phyloP scores from a whole-genome alignment of 192 early-diverging fungal genomes.

The Backusella psychrophila region DNA sequence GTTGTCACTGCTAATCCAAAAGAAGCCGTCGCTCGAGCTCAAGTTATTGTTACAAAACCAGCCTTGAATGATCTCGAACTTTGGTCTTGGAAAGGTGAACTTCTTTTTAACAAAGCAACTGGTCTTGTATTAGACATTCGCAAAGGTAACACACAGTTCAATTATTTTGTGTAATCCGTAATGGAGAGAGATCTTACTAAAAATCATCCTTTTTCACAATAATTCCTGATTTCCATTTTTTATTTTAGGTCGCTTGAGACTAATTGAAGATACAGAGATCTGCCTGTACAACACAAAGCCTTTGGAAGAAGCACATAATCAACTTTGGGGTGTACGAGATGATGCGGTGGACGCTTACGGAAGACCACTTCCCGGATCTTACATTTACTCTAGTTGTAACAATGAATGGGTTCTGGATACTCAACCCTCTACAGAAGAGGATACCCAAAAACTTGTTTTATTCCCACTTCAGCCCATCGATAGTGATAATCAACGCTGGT shows the following conservation, averaged over 20 bases:
- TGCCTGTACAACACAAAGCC: conserved; percentile 28
- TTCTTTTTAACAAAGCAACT: conserved; percentile 28
- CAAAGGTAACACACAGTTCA: conserved; percentile 26
- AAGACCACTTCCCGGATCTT: conserved; percentile 18
- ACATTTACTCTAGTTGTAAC: conserved; percentile 24
- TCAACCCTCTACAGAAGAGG: neutral
- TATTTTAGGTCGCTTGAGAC: conserved; percentile 34
- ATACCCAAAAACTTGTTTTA: conserved; percentile 22
- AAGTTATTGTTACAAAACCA: conserved; percentile 18
- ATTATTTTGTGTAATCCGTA: neutral
- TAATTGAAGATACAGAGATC: conserved; percentile 43
- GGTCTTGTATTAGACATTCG: conserved; percentile 34
- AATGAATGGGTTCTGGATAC: conserved; percentile 36
- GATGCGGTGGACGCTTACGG: conserved; percentile 15
- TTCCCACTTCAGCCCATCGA: conserved; percentile 29
- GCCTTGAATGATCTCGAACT: conserved; percentile 20
- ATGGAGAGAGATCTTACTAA: neutral
- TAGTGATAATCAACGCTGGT: conserved; percentile 32
- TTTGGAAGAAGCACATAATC: conserved; percentile 27
- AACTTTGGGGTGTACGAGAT: conserved; percentile 26
- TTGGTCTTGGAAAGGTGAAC: conserved; percentile 32
- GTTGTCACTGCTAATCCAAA: conserved; percentile 22
- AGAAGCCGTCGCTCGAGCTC: conserved; percentile 12
- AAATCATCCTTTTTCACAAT: neutral
- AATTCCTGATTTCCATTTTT: neutral